Base-by-base conservation (phyloP, 2,329 filamentous ascomycete species). In the Hypoxylon rubiginosum region DNA sequence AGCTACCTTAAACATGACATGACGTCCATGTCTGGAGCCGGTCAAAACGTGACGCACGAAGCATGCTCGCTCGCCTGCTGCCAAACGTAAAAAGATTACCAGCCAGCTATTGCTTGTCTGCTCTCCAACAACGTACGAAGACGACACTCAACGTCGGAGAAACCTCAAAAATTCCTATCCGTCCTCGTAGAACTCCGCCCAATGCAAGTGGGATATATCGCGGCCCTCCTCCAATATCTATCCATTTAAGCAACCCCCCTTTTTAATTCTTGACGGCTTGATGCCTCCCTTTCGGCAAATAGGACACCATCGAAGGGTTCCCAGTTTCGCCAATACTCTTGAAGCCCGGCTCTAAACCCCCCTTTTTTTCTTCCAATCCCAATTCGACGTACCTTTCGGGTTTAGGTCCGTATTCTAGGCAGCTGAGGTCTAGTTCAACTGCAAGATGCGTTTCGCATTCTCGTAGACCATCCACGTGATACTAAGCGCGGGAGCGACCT, bases 401-500 rank as follows among this genome's bases (percentile, higher is more conserved):
- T 8, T 13, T 9, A 39, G 45, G 19, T 46, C 43, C 21, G 15
- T 46, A 24, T 11, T 26, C 49, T 17, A 17, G 17, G 4, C 30
- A 15, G 30, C 17, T 7, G 19, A 34, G 13, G 9, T 39, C 58
- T 74, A 84, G 69, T 84, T 82, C 72, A 90, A 75, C 13, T 83
- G 79, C 71, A 97, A 83, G 34, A 92, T 77, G 73, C 85, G 88
- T 84, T 97, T 97, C 59, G 92, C 89, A 76, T 96, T 96, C 81
- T 97, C 94, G 76, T 97, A 97, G 66, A 96, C 92, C 74, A 97
- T 89, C 84, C 96, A 97, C 58, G 93, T 94, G 77, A 99, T 98
- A 74, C 94, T 97, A 58, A 99, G 91, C 30, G 96, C 94, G 1
- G 96, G 96, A 9, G 96, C 94, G 36, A 99, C 96, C 83, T 99